These are phyloP conservation scores for Lenwebbia sp. DNA, from an alignment of 345 rosid genomes.

Conservation along the genomic window DNA sequence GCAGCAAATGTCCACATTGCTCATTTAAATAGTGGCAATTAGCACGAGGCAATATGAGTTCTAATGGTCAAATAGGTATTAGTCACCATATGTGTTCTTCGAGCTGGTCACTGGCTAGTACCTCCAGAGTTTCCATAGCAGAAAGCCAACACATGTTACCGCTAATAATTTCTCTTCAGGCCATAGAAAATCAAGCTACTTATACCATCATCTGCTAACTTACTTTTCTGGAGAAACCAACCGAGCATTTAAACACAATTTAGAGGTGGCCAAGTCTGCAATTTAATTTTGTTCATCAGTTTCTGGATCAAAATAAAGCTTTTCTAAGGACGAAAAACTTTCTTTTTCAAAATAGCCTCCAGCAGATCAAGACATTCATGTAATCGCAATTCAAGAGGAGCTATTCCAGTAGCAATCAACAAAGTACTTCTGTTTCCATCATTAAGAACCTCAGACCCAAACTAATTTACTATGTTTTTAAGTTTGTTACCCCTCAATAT, in stretches of 20 bases:
- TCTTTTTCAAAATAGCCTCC: neutral
- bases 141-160: neutral
- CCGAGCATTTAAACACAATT: neutral
- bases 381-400: neutral
- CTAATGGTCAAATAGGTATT: too few relatives aligned
- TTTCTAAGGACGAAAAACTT: neutral
- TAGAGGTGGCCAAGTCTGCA: neutral
- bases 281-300: neutral
- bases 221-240: neutral
- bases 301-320: neutral
- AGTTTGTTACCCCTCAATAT: neutral
- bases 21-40: neutral
- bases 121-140: neutral
- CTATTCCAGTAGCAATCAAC: neutral
- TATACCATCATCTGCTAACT: neutral
- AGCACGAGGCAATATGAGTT: neutral
- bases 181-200: neutral
- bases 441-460: too few relatives aligned
- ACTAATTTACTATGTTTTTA: too few relatives aligned
- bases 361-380: neutral
- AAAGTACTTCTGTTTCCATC: neutral
- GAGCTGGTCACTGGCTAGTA: neutral
- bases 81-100: too few relatives aligned
- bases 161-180: neutral
- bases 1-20: neutral